Percentiles rank a stretch among this genome's conserved stretches.
These are phyloP conservation scores for Allium sativum DNA, from an alignment of 106 monocot genomes.

Conservation along the genomic window DNA sequence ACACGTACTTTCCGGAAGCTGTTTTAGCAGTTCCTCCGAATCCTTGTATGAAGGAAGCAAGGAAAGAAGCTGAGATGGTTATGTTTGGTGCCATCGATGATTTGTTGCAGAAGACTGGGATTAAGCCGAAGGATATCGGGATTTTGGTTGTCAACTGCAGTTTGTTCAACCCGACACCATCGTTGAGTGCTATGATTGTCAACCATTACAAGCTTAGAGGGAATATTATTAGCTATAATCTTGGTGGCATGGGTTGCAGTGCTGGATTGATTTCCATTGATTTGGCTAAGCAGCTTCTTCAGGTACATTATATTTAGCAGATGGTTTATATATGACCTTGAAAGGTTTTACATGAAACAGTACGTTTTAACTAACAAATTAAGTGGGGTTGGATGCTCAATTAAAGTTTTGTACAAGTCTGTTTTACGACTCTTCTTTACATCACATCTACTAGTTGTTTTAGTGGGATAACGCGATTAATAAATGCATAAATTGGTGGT, in stretches of 20 bases:
- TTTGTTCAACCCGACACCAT: constrained; percentile 60
- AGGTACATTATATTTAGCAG: constrained; percentile 11
- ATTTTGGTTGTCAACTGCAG: constrained; percentile 62
- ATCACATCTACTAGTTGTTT: too few relatives aligned
- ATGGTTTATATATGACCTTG: too few relatives aligned
- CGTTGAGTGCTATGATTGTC: constrained; percentile 61
- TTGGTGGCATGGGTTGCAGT: constrained; percentile 82
- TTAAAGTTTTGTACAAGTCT: too few relatives aligned
- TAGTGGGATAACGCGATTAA: too few relatives aligned
- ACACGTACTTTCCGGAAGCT: constrained; percentile 50
- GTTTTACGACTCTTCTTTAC: too few relatives aligned
- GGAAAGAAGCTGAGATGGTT: constrained; percentile 42
- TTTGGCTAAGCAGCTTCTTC: constrained; percentile 61
- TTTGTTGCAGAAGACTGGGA: constrained; percentile 39
- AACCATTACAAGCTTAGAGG: constrained; percentile 73
- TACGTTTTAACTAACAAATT: too few relatives aligned
- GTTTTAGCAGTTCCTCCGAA: constrained; percentile 39
- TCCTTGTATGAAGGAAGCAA: constrained; percentile 50
- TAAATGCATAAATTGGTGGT: too few relatives aligned
- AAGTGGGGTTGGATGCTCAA: too few relatives aligned
- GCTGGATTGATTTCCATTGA: constrained; percentile 64
- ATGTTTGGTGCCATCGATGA: constrained; percentile 68
- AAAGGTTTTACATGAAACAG: too few relatives aligned
- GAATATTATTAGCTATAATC: constrained; percentile 49
- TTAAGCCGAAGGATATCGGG: constrained; percentile 48